Evolutionary conservation across 768 basidiomycete species (phyloP), one percentile per base, ranked within the genome.

Genomic region (Roridomyces roridus): DNA sequence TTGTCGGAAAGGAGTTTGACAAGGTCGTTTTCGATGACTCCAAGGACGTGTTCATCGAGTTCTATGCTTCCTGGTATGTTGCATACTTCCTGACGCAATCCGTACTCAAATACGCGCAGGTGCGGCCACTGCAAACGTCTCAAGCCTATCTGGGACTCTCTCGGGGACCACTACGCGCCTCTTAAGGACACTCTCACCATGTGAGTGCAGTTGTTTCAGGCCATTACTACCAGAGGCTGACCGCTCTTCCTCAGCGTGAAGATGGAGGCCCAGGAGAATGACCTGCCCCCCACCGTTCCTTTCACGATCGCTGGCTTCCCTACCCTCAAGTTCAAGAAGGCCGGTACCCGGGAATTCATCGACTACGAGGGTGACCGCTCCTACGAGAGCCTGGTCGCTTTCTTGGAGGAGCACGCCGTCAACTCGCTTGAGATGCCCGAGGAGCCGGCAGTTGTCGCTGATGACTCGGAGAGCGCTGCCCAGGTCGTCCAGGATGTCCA

Each of bases 101-200:
- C 17, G 21, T 36, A 21, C 20, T 41, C 11, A 31, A 15, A 48
- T 6, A n/a, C 7, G n/a, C 45, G 23, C 65, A 91, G 89, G 88
- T 93, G 92, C 68, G 91, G 92, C 40, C 94, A 95, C 84, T 96
- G 94, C 89, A 97, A 97, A 78, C 94, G 95, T 66, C 85, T 99
- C 65, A 92, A 91, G 72, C 96, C 97, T 12, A 92, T 78, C 36
- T 99, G 94, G 94, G 96, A 98, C 57, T 83, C 80, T 23, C 85
- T 99, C 34, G 97, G 84, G 51, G 91, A 96, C 68, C 89, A 89
- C 68, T 98, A 87, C 74, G 83, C 85, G 42, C 70, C 78, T 49
- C 78, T 87, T 71, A 87, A 89, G 74, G 88, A 94, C 68, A 83
- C 82, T 34, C 65, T 97, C 52, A 63, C 85, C 65, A 94, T 96